Conservation (phyloP, 1,284 basidiomycete genomes). For the Heterobasidion occidentale region DNA sequence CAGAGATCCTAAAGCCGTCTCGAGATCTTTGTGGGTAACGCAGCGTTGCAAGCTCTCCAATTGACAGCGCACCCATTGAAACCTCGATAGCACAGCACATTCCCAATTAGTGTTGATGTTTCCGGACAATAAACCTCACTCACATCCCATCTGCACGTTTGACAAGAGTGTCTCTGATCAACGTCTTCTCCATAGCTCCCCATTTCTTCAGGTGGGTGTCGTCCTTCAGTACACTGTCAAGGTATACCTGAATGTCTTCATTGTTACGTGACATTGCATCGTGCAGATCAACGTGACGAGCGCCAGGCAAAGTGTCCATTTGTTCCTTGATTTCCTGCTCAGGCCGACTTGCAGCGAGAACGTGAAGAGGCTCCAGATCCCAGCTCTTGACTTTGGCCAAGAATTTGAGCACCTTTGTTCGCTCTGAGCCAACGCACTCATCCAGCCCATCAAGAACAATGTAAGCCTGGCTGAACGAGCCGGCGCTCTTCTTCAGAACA, state of each 20-base stretch:
- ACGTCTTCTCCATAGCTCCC: background rate
- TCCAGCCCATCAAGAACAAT: slow-evolving; percentile 1
- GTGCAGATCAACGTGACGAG: background rate
- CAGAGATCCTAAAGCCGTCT: background rate
- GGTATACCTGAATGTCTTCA: background rate
- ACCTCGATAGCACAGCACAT: background rate
- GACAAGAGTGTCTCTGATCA: background rate
- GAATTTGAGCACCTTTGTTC: background rate
- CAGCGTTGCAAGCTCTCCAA: background rate
- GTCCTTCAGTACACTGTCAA: background rate
- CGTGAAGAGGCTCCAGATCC: background rate
- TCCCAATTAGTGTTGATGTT: background rate
- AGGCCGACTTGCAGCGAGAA: background rate
- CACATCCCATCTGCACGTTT: background rate
- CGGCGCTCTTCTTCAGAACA: background rate
- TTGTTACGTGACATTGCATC: background rate
- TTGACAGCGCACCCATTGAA: slow-evolving; percentile 1
- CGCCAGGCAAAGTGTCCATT: too few species aligned
- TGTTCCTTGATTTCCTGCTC: background rate
- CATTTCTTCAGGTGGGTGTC: background rate
- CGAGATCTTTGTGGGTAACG: background rate
- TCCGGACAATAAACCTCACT: background rate
- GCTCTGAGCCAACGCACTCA: background rate
- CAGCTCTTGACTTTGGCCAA: background rate
- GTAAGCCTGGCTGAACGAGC: background rate